These are phyloP conservation scores for Pluteus cervinus DNA, from an alignment of 768 basidiomycete genomes.

Conservation along the genomic window DNA sequence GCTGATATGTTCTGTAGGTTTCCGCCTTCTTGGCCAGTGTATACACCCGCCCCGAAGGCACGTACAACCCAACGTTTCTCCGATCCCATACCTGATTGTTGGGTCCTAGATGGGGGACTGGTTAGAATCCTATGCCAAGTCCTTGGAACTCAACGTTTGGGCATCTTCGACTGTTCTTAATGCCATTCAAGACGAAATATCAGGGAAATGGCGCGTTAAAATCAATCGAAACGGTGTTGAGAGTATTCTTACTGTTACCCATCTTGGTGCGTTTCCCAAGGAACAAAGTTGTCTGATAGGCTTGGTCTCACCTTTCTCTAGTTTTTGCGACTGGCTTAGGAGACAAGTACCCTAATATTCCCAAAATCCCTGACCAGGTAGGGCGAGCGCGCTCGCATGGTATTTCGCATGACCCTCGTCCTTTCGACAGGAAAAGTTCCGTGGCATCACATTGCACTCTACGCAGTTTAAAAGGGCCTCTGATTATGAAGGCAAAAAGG, in stretches of 20 bases:
- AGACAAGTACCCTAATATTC: conserved; percentile 38
- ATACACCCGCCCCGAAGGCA: conserved; percentile 47
- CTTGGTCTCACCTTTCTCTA: too few species aligned
- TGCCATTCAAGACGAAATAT: conserved; percentile 25
- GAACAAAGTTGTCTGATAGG: too few species aligned
- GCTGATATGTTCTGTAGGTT: conserved; percentile 29
- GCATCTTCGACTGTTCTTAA: conserved; percentile 27
- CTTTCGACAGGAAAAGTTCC: conserved; percentile 43
- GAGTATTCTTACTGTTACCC: conserved; percentile 37
- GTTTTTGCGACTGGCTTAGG: conserved; percentile 49
- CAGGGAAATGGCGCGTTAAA: conserved; percentile 38
- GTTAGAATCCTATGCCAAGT: conserved; percentile 25
- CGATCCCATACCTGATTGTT: neutral
- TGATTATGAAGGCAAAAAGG: conserved; percentile 63
- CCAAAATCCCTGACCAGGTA: conserved; percentile 42
- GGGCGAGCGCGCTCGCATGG: too few species aligned
- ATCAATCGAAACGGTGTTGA: conserved; percentile 28
- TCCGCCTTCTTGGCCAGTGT: conserved; percentile 55
- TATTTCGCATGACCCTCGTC: neutral
- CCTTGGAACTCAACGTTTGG: conserved; percentile 49
- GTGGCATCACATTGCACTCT: conserved; percentile 60
- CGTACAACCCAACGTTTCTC: neutral
- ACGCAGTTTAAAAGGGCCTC: conserved; percentile 45
- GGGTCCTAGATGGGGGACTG: conserved; percentile 18
- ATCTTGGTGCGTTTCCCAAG: too few species aligned